Evolutionary conservation across 331 rosid genomes (phyloP).

Genomic region (Pyrus hybrid): DNA sequence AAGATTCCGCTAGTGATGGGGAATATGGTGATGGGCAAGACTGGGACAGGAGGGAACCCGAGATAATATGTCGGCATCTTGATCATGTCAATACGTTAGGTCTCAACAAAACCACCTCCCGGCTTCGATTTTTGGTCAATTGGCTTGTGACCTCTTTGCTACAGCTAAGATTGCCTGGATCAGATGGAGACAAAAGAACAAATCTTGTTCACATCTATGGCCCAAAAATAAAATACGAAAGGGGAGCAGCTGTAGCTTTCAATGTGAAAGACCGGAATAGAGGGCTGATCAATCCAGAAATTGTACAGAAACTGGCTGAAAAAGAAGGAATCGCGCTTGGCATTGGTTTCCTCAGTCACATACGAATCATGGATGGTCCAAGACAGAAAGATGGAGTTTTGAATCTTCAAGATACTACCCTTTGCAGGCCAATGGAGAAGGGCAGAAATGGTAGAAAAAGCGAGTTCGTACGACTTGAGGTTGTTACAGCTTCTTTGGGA

Average conservation of each 20-base stretch:
- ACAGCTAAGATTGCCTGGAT: constrained; percentile 55
- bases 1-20: constrained; percentile 63
- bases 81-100: constrained; percentile 83
- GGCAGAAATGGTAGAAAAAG: constrained; percentile 52
- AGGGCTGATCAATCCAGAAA: constrained; percentile 76
- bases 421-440: constrained; percentile 71
- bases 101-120: constrained; percentile 78
- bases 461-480: constrained; percentile 68
- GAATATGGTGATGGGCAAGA: constrained; percentile 75
- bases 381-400: constrained; percentile 36
- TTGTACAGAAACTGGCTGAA: constrained; percentile 91
- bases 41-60: constrained; percentile 84
- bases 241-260: constrained; percentile 98
- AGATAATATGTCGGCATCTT: constrained; percentile 63
- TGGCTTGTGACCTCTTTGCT: constrained; percentile 92
- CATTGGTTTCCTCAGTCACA: constrained; percentile 92
- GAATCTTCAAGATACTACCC: constrained; percentile 53
- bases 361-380: constrained; percentile 48
- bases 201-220: constrained; percentile 83
- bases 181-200: constrained; percentile 34
- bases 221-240: constrained; percentile 90
- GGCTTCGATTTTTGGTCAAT: constrained; percentile 78
- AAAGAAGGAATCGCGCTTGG: constrained; percentile 83
- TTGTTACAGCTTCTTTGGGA: constrained; percentile 82
- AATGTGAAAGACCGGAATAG: constrained; percentile 60